phyloP scores from a whole-genome alignment of 2,329 filamentous ascomycete species.

The Colletotrichum simmondsii region DNA sequence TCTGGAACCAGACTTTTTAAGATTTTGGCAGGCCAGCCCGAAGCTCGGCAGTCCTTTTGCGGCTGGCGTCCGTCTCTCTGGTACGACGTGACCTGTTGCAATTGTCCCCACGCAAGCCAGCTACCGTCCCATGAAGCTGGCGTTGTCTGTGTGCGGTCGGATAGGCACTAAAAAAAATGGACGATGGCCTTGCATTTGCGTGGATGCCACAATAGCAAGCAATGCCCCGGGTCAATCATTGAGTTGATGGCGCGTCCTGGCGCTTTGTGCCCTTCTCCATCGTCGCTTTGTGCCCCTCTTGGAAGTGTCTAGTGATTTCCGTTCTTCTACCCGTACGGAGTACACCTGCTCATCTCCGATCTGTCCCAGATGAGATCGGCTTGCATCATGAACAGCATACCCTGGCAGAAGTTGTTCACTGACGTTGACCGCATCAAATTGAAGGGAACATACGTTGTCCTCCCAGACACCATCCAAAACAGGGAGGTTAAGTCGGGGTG shows the following conservation, averaged over 20 bases:
- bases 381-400: slow-evolving; percentile 4
- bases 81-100: slow-evolving; percentile 13
- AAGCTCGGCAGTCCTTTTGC: slow-evolving; percentile 17
- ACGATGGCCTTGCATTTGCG: background rate
- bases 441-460: background rate
- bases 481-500: background rate
- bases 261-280: slow-evolving; percentile 6
- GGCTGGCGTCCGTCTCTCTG: slow-evolving; percentile 1
- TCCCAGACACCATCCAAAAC: background rate
- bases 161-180: background rate
- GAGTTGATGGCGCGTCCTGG: background rate
- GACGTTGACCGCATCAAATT: background rate
- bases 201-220: background rate
- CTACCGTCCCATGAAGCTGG: slow-evolving; percentile 20
- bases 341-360: slow-evolving; percentile 16
- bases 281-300: background rate
- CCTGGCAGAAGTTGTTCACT: background rate
- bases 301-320: background rate
- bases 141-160: slow-evolving; percentile 18
- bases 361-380: slow-evolving; percentile 11
- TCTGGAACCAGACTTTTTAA: slow-evolving; percentile 10
- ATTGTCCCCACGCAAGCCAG: slow-evolving; percentile 15
- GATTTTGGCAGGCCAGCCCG: slow-evolving; percentile 19
- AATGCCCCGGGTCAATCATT: background rate
- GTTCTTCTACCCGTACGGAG: background rate